Conservation (phyloP, 257 asterid genomes). For the Solanum pimpinellifolium region DNA sequence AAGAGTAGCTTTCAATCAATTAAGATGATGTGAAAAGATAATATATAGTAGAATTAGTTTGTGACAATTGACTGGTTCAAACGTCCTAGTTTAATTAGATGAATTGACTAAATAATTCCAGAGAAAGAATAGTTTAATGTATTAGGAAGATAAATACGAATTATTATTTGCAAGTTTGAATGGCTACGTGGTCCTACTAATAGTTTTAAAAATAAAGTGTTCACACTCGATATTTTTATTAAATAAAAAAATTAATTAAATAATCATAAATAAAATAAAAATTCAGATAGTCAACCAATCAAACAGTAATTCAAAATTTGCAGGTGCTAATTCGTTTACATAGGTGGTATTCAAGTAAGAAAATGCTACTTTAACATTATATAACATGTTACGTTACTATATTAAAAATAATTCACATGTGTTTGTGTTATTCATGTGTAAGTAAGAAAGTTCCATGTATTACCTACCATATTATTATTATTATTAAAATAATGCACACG, state of each 20-base stretch:
- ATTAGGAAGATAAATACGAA: not conserved
- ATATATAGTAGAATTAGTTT: not conserved
- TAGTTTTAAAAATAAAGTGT: not conserved
- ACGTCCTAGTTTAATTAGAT: not conserved
- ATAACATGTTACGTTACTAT: not conserved
- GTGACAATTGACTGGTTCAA: not conserved
- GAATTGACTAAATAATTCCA: not conserved
- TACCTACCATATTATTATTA: not conserved
- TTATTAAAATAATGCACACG: not conserved
- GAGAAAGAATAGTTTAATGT: not conserved
- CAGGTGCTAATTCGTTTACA: not conserved
- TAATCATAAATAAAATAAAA: fast-evolving
- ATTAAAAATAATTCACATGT: not conserved
- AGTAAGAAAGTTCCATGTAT: not conserved
- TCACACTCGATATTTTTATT: not conserved
- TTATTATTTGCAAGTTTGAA: not conserved
- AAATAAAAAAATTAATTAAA: not conserved
- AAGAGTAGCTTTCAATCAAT: not conserved
- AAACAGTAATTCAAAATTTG: not conserved
- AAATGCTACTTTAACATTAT: not conserved
- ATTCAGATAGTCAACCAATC: fast-evolving
- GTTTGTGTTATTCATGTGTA: not conserved
- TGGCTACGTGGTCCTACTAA: not conserved
- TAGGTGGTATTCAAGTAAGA: not conserved
- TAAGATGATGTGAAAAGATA: not conserved